phyloP scores from a whole-genome alignment of 1,284 basidiomycete genomes.

The Cutaneotrichosporon cavernicola region DNA sequence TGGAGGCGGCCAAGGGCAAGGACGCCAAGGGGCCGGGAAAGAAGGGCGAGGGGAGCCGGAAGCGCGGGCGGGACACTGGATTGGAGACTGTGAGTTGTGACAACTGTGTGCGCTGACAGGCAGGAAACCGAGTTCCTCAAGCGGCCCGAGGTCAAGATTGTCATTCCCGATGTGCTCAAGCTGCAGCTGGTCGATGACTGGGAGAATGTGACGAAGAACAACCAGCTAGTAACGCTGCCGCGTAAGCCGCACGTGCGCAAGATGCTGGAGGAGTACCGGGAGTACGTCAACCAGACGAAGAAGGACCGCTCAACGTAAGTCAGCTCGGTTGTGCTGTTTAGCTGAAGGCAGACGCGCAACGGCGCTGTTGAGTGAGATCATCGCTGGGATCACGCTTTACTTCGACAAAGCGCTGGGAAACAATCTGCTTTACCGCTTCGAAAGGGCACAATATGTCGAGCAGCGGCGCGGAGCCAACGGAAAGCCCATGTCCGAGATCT shows the following conservation, averaged over 20 bases:
- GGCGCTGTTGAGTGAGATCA: constrained; percentile 69
- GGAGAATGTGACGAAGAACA: constrained; percentile 95
- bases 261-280: constrained; percentile 75
- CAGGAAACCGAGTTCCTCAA: constrained; percentile 60
- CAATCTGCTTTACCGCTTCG: constrained; percentile 90
- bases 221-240: constrained; percentile 85
- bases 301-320: constrained; percentile 56
- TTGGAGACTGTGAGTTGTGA: constrained; percentile 42
- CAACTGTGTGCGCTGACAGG: not conserved
- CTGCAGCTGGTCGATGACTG: constrained; percentile 92
- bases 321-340: not conserved
- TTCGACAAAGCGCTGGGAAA: constrained; percentile 89
- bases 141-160: constrained; percentile 86
- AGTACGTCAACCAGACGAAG: constrained; percentile 59
- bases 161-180: constrained; percentile 85
- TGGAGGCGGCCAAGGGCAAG: constrained; percentile 33
- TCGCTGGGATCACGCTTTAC: constrained; percentile 86
- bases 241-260: constrained; percentile 76
- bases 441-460: constrained; percentile 86
- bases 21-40: constrained; percentile 46
- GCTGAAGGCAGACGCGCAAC: constrained; percentile 58
- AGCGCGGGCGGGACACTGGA: constrained; percentile 53
- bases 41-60: constrained; percentile 54
- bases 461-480: constrained; percentile 70
- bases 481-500: constrained; percentile 84